Conservation (phyloP, 805 yeast species). For the Candida easanensis region DNA sequence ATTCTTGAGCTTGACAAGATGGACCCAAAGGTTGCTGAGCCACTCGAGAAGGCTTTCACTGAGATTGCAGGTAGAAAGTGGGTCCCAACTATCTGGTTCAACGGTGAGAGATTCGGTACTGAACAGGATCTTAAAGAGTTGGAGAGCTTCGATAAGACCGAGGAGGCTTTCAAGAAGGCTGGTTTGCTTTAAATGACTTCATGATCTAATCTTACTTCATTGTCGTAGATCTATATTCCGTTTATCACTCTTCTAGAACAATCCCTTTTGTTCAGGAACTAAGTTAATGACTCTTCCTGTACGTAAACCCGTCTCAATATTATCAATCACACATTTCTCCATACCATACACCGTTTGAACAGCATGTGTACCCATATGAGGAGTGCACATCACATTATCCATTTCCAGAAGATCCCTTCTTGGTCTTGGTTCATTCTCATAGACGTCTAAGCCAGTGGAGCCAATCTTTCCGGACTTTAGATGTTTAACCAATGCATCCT, state of each 20-base stretch:
- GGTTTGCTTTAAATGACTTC: slow-evolving; percentile 18
- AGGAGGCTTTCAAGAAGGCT: slow-evolving; percentile 21
- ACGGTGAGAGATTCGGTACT: slow-evolving; percentile 57
- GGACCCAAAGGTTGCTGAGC: slow-evolving; percentile 46
- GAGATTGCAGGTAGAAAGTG: slow-evolving; percentile 57
- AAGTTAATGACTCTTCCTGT: slow-evolving; percentile 49
- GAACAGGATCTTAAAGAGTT: slow-evolving; percentile 43
- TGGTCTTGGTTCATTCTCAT: slow-evolving; percentile 46
- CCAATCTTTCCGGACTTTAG: slow-evolving; percentile 42
- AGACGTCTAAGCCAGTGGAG: slow-evolving; percentile 58
- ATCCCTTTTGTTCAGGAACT: slow-evolving; percentile 47
- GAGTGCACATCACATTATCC: slow-evolving; percentile 47
- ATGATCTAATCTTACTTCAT: too few species aligned
- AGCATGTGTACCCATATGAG: slow-evolving; percentile 59
- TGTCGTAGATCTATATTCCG: too few species aligned
- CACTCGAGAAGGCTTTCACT: slow-evolving; percentile 54
- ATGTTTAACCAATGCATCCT: slow-evolving; percentile 43
- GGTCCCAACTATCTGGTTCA: slow-evolving; percentile 67
- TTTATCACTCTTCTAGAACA: background rate
- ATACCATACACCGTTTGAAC: slow-evolving; percentile 37
- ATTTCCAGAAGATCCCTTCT: slow-evolving; percentile 23
- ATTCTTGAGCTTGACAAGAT: slow-evolving; percentile 62
- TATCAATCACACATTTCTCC: slow-evolving; percentile 39
- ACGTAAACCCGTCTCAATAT: slow-evolving; percentile 36
- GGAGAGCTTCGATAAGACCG: slow-evolving; percentile 25